A percentile compares a stretch with the other conserved stretches of the same genome.
Evolutionary conservation across 2,329 filamentous ascomycete species (phyloP).

Genomic region (Sclerotinia sclerotiorum): DNA sequence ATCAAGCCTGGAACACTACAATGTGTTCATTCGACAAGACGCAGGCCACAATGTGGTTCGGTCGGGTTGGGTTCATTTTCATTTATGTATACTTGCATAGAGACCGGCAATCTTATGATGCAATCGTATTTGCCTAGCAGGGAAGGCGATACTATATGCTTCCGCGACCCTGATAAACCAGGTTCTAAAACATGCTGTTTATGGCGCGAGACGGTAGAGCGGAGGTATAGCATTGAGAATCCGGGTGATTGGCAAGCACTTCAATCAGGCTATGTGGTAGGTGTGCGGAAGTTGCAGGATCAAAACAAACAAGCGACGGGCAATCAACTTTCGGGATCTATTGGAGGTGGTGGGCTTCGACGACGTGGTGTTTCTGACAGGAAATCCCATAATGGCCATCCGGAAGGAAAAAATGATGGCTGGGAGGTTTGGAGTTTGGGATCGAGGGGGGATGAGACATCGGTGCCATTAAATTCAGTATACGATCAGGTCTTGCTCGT

Average conservation of each 20-base stretch:
- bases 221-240: conserved; percentile 55
- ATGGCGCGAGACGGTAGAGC: conserved; percentile 54
- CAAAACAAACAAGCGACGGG: conserved; percentile 21
- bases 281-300: conserved; percentile 53
- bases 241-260: conserved; percentile 66
- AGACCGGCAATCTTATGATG: conserved; percentile 62
- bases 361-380: conserved; percentile 25
- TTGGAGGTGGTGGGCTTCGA: conserved; percentile 26
- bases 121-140: conserved; percentile 60
- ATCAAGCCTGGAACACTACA: conserved; percentile 61
- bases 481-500: conserved; percentile 58
- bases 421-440: conserved; percentile 58
- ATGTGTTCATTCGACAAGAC: conserved; percentile 55
- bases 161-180: conserved; percentile 48
- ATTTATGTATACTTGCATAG: conserved; percentile 60
- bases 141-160: conserved; percentile 57
- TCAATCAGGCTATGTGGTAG: conserved; percentile 60
- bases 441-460: conserved; percentile 43
- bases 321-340: neutral
- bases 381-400: neutral
- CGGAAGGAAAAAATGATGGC: conserved; percentile 32
- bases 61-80: conserved; percentile 62
- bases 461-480: conserved; percentile 24
- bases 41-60: conserved; percentile 54
- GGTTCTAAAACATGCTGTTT: conserved; percentile 48